A percentile compares a stretch with the other conserved stretches of the same genome.
Evolutionary conservation across 257 asterid species (phyloP).

Genomic region (Catharanthus roseus): DNA sequence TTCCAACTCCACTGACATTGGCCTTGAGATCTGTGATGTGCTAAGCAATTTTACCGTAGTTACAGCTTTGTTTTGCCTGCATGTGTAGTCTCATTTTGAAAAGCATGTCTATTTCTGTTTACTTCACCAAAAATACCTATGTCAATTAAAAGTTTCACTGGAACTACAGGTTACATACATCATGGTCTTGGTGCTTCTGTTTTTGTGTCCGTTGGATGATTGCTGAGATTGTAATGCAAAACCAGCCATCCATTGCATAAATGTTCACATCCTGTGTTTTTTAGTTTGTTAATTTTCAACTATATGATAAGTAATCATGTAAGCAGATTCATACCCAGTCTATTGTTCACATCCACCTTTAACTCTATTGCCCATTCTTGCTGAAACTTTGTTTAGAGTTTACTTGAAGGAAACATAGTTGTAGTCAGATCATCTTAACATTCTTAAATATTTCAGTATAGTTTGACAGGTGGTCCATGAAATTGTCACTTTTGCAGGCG

Average conservation of each 20-base stretch:
- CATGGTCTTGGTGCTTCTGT: neutral
- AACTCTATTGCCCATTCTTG: neutral
- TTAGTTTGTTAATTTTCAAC: neutral
- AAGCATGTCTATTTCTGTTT: neutral
- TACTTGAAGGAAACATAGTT: neutral
- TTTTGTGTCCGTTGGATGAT: neutral
- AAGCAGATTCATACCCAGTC: neutral
- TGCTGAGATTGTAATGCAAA: neutral
- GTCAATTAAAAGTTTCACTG: neutral
- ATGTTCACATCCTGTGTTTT: neutral
- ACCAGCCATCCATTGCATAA: neutral
- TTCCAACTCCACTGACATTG: neutral
- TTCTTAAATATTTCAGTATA: neutral
- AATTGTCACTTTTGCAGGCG: slow-evolving; percentile 28
- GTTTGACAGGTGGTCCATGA: neutral
- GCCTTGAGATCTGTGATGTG: neutral
- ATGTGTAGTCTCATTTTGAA: neutral
- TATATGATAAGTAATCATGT: neutral
- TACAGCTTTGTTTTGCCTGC: neutral
- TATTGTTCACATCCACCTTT: no score
- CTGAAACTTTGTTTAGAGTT: neutral
- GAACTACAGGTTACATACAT: no score
- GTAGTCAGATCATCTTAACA: neutral
- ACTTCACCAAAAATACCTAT: neutral
- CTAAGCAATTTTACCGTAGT: neutral